Conservation (phyloP, 2,329 filamentous ascomycete species). For the Juglanconis oblonga region DNA sequence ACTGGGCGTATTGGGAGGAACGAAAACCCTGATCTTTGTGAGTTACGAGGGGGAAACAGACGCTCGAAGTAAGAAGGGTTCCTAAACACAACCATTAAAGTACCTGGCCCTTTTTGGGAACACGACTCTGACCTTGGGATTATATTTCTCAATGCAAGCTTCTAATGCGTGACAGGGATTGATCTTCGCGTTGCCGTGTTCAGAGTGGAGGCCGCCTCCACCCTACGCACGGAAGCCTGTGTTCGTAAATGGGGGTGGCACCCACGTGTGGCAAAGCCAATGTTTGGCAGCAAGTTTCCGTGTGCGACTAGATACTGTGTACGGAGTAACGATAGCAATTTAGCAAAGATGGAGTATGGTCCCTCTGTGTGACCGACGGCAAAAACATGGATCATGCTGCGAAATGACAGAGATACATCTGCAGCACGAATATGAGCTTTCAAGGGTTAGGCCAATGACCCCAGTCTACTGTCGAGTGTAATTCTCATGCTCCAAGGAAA, state of each 20-base stretch:
- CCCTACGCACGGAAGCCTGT: not conserved
- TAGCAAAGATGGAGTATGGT: not conserved
- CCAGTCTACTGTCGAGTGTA: no score
- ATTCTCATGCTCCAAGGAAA: no score
- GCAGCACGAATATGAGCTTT: no score
- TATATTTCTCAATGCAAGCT: not conserved
- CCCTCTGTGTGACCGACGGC: not conserved
- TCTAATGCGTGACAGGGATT: not conserved
- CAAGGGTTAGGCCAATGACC: no score
- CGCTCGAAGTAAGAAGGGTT: not conserved
- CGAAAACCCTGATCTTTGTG: not conserved
- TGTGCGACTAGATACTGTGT: not conserved
- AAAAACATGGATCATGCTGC: no score
- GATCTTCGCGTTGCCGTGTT: not conserved
- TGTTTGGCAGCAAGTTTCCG: not conserved
- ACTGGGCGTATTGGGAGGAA: not conserved
- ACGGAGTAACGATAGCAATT: not conserved
- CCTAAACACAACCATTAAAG: not conserved
- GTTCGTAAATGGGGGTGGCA: conserved; percentile 6
- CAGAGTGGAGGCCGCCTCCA: not conserved
- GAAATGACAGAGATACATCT: no score
- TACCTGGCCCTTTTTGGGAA: no score
- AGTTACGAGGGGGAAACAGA: no score
- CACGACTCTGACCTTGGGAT: no score
- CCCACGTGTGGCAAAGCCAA: not conserved